A percentile compares a stretch with the other conserved stretches of the same genome.
phyloP scores from a whole-genome alignment of 306 rosid genomes.

The Begonia peltatifolia region DNA sequence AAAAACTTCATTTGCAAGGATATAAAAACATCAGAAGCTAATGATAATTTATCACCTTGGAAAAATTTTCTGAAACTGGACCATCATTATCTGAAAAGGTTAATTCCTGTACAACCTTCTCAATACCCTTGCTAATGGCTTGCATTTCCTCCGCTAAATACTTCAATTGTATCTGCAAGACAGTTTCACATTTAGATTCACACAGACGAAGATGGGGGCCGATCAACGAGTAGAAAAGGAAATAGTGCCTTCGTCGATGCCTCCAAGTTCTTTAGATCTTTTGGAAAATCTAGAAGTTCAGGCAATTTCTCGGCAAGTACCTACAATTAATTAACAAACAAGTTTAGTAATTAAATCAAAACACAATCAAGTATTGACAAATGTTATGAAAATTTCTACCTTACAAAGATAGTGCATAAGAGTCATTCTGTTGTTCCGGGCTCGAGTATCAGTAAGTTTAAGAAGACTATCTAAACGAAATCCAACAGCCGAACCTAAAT shows the following conservation, averaged over 20 bases:
- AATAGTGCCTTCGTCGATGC: constrained; percentile 61
- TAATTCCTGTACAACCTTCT: constrained; percentile 2
- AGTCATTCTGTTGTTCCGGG: constrained; percentile 88
- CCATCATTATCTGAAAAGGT: not conserved
- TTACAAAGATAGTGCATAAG: constrained; percentile 99
- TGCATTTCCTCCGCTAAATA: constrained; percentile 2
- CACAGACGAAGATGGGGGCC: not conserved
- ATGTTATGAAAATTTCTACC: constrained; percentile 33
- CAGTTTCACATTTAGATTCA: not conserved
- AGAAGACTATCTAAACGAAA: constrained; percentile 95
- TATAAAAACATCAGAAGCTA: too few species aligned
- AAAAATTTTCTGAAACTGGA: not conserved
- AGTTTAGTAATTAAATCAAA: not conserved
- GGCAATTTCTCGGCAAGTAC: constrained; percentile 85
- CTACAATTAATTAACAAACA: constrained; percentile 29
- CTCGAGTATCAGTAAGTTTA: constrained; percentile 86
- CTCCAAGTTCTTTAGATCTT: constrained; percentile 65
- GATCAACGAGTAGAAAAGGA: constrained; percentile 3
- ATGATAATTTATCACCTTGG: not conserved
- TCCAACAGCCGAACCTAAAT: constrained; percentile 85
- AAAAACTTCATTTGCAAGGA: not conserved
- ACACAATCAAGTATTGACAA: not conserved
- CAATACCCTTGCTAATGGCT: constrained; percentile 1
- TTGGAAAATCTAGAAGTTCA: constrained; percentile 75
- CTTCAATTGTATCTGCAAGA: not conserved